Base-by-base conservation (phyloP, 768 basidiomycete genomes). In the Leucocoprinus sp. region DNA sequence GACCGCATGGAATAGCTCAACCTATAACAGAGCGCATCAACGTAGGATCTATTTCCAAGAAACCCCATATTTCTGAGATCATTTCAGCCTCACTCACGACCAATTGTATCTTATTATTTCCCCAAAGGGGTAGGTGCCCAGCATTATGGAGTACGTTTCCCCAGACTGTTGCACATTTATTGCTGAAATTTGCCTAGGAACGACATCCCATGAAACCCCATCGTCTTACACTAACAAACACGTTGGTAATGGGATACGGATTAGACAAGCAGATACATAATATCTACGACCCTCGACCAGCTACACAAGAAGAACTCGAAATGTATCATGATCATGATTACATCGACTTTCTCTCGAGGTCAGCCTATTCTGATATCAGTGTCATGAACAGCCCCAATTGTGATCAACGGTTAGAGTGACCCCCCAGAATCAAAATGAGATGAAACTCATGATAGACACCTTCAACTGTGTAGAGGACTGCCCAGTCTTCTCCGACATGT, bases 161-260 rank as follows among this genome's bases (percentile, higher is more conserved):
- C 28, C 27, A 31, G 11, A 8, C n/a, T 31, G 14, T 4, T 31
- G 36, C 34, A 18, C 22, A 12, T 21, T 11, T 6, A 19, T 22
- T 44, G 19, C 47, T 35, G 34, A 33, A 22, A 31, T 19, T 42
- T 35, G 19, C 48, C 34, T 54, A 98, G 95, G 92, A 96, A 76
- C 79, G 85, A 38, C 95, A 99, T 66, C 95, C 95, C 2, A 99
- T 99, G 95, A 96, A 97, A 62, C 95, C 95, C 3, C 92, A 96
- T 56, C 76, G 95, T 19, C 66, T 99, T n/a, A 93, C 95, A 2
- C 64, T 99, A 43, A 98, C 96, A 14, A 99, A 97, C 54, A 83
- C 93, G 1, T 76, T 99, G 37, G 93, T 98, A 9, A 78, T 95
- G 64, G 95, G 93, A 0, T 99, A 98, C 58, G 95, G 92, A 12